Conservation (phyloP, 2,329 filamentous ascomycete genomes). For the Tolypocladium nubicola region DNA sequence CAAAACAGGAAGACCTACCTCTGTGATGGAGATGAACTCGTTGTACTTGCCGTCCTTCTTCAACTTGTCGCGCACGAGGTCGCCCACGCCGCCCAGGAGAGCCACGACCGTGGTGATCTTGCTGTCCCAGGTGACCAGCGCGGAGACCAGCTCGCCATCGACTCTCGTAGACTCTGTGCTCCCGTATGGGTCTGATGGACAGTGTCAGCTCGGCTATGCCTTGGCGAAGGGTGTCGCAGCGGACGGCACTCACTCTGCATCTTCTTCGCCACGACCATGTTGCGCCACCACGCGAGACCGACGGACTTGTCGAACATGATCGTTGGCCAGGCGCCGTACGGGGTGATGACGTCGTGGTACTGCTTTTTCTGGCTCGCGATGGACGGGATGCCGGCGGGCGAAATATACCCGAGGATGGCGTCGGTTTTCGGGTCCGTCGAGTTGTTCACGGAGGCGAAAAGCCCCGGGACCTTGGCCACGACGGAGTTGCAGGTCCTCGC, state of each 20-base stretch:
- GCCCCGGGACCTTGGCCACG: conserved; percentile 23
- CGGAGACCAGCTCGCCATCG: conserved; percentile 26
- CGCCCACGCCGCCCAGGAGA: conserved; percentile 25
- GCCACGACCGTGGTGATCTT: conserved; percentile 29
- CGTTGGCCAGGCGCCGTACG: conserved; percentile 26
- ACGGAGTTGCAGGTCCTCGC: conserved; percentile 31
- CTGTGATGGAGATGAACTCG: conserved; percentile 21
- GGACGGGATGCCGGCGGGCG: conserved; percentile 27
- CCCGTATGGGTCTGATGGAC: conserved; percentile 23
- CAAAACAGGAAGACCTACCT: conserved; percentile 7
- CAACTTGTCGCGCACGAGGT: conserved; percentile 26
- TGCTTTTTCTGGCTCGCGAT: conserved; percentile 27
- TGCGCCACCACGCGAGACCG: conserved; percentile 31
- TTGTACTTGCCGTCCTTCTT: conserved; percentile 24
- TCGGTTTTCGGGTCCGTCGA: conserved; percentile 24
- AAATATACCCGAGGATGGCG: conserved; percentile 28
- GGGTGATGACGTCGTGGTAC: conserved; percentile 29
- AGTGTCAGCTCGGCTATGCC: neutral
- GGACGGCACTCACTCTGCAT: conserved; percentile 27
- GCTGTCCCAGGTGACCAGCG: conserved; percentile 31
- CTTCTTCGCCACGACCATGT: conserved; percentile 28
- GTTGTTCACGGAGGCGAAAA: conserved; percentile 32
- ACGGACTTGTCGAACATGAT: conserved; percentile 25
- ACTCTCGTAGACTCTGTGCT: conserved; percentile 28
- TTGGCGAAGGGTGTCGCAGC: neutral